phyloP scores from a whole-genome alignment of 1,139 yeast species.

The Casaregolazyma lundiana region DNA sequence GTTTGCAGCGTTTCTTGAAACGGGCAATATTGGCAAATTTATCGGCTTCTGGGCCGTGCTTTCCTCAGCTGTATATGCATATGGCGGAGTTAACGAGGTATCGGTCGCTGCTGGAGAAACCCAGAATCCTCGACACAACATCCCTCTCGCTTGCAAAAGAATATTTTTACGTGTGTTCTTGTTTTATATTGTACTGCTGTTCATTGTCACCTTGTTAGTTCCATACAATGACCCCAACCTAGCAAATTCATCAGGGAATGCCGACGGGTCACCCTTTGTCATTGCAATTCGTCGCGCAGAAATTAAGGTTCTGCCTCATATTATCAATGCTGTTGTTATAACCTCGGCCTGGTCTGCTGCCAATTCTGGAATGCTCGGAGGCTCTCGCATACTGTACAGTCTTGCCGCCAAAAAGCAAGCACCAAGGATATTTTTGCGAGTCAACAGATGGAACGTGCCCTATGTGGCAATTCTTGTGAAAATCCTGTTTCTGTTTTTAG shows the following conservation, averaged over 20 bases:
- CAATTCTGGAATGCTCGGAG: constrained; percentile 58
- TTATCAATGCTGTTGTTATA: constrained; percentile 63
- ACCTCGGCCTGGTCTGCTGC: constrained; percentile 62
- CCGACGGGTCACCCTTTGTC: constrained; percentile 63
- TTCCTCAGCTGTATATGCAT: constrained; percentile 45
- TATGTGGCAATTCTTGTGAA: constrained; percentile 37
- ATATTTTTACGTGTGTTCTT: constrained; percentile 67
- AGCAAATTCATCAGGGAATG: constrained; percentile 30
- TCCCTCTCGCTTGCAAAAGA: constrained; percentile 72
- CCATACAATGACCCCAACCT: constrained; percentile 58
- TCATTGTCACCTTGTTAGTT: constrained; percentile 70
- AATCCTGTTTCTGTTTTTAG: constrained; percentile 40
- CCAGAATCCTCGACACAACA: constrained; percentile 66
- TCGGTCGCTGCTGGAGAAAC: constrained; percentile 83
- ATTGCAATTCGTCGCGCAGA: constrained; percentile 58
- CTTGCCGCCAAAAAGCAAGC: constrained; percentile 53
- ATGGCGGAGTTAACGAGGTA: constrained; percentile 62
- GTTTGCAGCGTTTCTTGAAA: constrained; percentile 46
- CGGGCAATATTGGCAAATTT: constrained; percentile 39
- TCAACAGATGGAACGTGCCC: constrained; percentile 55
- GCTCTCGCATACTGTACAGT: constrained; percentile 50
- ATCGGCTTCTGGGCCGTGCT: constrained; percentile 42
- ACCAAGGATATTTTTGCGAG: constrained; percentile 46
- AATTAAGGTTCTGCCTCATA: constrained; percentile 56
- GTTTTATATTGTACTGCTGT: constrained; percentile 65